phyloP scores from a whole-genome alignment of 768 basidiomycete genomes.

The Xerocomellus intermedius region DNA sequence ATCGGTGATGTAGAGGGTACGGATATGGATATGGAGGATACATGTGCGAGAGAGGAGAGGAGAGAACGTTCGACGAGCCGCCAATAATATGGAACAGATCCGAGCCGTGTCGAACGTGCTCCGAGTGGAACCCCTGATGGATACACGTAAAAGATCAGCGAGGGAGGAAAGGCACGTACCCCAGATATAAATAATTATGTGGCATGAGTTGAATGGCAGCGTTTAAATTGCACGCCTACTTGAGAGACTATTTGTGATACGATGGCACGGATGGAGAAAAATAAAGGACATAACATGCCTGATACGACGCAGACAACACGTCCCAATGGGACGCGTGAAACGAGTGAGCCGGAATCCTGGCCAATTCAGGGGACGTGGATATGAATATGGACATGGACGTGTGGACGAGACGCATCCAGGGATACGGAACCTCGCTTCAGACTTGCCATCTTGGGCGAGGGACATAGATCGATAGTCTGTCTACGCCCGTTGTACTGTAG shows the following conservation, averaged over 20 bases:
- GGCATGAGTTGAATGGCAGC: not conserved
- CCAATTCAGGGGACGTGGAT: not conserved
- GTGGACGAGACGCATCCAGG: not conserved
- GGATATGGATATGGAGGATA: not conserved
- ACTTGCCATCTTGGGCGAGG: conserved; percentile 1
- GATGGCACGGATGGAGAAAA: no score
- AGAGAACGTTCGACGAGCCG: not conserved
- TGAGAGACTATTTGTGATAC: not conserved
- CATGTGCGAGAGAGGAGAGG: not conserved
- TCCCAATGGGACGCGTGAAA: not conserved
- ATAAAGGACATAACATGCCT: not conserved
- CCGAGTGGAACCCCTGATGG: not conserved
- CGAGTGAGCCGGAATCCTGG: not conserved
- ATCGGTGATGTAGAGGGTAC: no score
- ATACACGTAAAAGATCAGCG: not conserved
- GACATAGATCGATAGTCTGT: conserved; percentile 7
- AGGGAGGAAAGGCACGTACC: not conserved
- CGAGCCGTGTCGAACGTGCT: not conserved
- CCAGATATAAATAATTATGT: not conserved
- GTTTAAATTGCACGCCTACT: not conserved
- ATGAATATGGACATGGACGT: not conserved
- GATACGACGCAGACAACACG: not conserved
- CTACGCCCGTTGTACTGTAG: conserved; percentile 7
- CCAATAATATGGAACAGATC: not conserved
- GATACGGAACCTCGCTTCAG: not conserved